A percentile compares a stretch with the other conserved stretches of the same genome.
These are phyloP conservation scores for Lepidium campestre DNA, from an alignment of 441 rosid species.

Conservation along the genomic window DNA sequence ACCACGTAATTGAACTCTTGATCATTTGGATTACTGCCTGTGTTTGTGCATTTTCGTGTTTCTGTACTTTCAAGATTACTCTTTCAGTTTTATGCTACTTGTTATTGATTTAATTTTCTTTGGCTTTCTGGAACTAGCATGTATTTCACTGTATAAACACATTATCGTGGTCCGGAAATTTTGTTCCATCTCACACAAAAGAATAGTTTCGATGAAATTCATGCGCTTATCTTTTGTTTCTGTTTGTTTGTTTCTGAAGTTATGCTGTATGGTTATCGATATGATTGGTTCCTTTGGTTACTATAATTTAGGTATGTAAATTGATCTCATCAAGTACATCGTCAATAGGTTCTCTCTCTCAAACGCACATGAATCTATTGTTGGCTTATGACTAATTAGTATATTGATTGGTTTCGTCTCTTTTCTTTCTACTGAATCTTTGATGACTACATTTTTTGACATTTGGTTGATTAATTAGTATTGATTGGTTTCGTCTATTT, in stretches of 20 bases:
- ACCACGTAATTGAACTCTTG: background rate
- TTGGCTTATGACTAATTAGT: no score
- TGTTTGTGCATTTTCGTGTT: constrained; percentile 3
- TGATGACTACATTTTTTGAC: no score
- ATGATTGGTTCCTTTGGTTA: background rate
- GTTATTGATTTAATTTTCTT: background rate
- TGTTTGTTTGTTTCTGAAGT: background rate
- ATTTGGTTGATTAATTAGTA: no score
- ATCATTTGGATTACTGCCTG: background rate
- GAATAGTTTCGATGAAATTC: background rate
- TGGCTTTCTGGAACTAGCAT: background rate
- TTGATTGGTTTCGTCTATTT: no score
- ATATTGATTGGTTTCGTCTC: no score
- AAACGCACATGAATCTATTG: no score
- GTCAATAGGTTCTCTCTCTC: no score
- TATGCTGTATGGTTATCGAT: background rate
- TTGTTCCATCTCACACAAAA: background rate
- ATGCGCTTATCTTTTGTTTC: background rate
- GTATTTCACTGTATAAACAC: background rate
- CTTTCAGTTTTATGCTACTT: background rate
- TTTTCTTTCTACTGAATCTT: no score
- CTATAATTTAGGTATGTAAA: background rate
- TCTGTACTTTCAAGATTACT: background rate
- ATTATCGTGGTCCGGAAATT: background rate
- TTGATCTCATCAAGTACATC: no score